Percentiles rank a stretch among this genome's conserved stretches.
phyloP scores from a whole-genome alignment of 768 basidiomycete species.

The Kwoniella shandongensis region DNA sequence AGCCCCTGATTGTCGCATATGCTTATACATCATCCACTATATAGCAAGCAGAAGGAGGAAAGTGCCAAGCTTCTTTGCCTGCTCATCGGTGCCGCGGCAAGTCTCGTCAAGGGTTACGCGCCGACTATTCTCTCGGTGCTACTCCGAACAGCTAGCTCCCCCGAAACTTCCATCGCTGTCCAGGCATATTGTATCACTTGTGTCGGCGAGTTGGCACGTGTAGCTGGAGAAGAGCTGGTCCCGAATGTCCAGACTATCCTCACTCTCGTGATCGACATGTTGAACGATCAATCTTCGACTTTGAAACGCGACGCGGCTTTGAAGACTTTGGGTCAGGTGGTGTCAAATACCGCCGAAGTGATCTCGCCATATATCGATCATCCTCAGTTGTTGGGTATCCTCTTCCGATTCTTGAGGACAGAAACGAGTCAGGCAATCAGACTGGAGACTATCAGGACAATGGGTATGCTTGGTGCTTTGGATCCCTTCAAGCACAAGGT shows the following conservation, averaged over 20 bases:
- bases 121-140: constrained; percentile 91
- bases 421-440: constrained; percentile 66
- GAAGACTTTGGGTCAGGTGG: constrained; percentile 90
- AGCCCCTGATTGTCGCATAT: not conserved
- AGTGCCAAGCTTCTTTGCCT: constrained; percentile 85
- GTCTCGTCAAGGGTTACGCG: constrained; percentile 92
- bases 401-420: constrained; percentile 79
- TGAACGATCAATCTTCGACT: constrained; percentile 81
- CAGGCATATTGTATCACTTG: constrained; percentile 91
- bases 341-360: constrained; percentile 92
- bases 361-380: constrained; percentile 86
- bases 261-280: constrained; percentile 79
- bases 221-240: constrained; percentile 87
- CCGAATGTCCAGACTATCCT: constrained; percentile 82
- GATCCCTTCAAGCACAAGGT: constrained; percentile 96
- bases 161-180: constrained; percentile 79
- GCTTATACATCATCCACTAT: not conserved
- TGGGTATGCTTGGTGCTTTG: constrained; percentile 92
- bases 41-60: constrained; percentile 65
- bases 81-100: constrained; percentile 85
- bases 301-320: constrained; percentile 88
- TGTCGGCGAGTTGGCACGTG: constrained; percentile 86
- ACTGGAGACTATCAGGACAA: constrained; percentile 87
- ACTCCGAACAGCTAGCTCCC: constrained; percentile 71
- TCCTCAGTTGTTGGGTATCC: constrained; percentile 80